Base-by-base conservation (phyloP, 2,329 filamentous ascomycete species). In the Fusarium aywerte region DNA sequence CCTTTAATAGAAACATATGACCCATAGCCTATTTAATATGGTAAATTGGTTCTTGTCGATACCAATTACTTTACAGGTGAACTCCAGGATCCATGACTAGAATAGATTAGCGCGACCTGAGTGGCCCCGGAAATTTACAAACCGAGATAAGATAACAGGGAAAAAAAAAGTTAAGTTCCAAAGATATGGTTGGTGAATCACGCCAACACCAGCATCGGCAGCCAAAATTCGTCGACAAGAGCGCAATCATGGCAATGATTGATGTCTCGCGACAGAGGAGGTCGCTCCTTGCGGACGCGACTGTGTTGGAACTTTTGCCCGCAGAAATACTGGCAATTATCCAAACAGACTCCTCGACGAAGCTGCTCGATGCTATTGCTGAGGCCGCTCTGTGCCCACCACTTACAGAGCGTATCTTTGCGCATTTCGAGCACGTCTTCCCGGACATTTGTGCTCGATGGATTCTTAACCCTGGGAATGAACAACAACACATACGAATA, bases 381-480 rank as follows among this genome's bases (percentile, higher is more conserved):
- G 81, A 85, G 72, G 86, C 89, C 61, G 88, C 92, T 58, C 85
- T 97, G 74, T 84, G 88, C 72, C 84, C 91, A 71, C 81, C 83
- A 79, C 85, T 88, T 77, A 95, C 92, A 73, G 88, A 92, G 74
- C 82, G 83, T 57, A 82, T 97, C 75, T 93, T 96, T 74, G 82
- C 86, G 68, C 85, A 91, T 74, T 93, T 94, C 77, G 89, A 92
- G 76, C 82, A 85, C 64, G 80, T 94, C 38, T 92, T 96, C 73
- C 87, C 92, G 71, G 94, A 97, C 78, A 83, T 96, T 48, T 92
- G 91, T 78, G 91, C 93, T 64, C 84, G 91, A 81, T 97, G 93
- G 93, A 82, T 91, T 42, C 82, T 83, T 73, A 77, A 81, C 75
- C 72, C 80, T 27, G 77, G 78, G 27, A 78, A 76, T 39, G 74